Conservation (phyloP, 805 yeast species). For the Lachancea fermentati region DNA sequence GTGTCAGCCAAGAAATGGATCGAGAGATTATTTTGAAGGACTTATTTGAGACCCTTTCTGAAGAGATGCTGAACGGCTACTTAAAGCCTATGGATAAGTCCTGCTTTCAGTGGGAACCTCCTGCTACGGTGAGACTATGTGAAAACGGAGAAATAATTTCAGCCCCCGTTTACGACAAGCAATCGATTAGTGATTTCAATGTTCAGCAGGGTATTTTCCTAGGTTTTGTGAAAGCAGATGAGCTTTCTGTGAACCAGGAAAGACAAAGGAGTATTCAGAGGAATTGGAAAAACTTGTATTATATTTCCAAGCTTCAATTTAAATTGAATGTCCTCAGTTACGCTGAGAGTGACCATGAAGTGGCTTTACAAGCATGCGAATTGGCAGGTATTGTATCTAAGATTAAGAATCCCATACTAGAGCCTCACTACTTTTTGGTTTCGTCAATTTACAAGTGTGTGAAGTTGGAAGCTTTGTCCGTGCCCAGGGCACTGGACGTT, state of each 20-base stretch:
- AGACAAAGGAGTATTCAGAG: conserved; percentile 22
- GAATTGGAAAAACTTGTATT: conserved; percentile 61
- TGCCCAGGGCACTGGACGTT: conserved; percentile 35
- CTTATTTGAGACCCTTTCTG: conserved; percentile 22
- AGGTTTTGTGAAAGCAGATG: conserved; percentile 21
- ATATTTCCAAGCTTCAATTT: conserved; percentile 50
- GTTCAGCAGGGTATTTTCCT: conserved; percentile 27
- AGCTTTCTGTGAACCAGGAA: conserved; percentile 7
- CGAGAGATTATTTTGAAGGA: conserved; percentile 15
- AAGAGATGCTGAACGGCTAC: conserved; percentile 43
- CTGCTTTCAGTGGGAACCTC: conserved; percentile 39
- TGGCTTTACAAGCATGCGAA: conserved; percentile 41
- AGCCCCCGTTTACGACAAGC: conserved; percentile 5
- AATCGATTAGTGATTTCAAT: conserved; percentile 26
- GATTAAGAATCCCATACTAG: conserved; percentile 54
- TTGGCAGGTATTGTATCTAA: conserved; percentile 35
- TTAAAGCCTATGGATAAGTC: conserved; percentile 60
- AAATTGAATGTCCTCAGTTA: conserved; percentile 37
- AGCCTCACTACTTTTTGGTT: conserved; percentile 69
- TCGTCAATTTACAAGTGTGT: conserved; percentile 55
- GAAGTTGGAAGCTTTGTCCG: conserved; percentile 31
- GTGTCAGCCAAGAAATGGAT: conserved; percentile 10
- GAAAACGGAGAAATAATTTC: conserved; percentile 17
- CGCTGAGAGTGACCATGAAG: conserved; percentile 33
- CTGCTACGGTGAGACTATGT: conserved; percentile 14